These are phyloP conservation scores for Coemansia sp. DNA, from an alignment of 192 early-diverging fungal species.

Conservation along the genomic window DNA sequence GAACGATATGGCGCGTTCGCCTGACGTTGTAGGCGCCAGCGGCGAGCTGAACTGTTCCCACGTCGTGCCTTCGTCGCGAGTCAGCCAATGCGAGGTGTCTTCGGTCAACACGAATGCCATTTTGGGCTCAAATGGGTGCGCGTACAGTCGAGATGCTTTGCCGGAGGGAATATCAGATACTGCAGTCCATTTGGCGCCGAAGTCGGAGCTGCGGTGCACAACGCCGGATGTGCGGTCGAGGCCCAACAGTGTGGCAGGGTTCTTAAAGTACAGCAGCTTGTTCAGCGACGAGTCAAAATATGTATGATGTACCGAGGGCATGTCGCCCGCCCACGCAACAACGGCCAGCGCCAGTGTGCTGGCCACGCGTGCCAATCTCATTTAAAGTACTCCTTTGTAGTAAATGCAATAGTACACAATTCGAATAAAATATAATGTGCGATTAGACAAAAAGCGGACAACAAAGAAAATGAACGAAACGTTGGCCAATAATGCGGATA, in stretches of 20 bases:
- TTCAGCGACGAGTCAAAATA: slow-evolving; percentile 40
- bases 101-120: slow-evolving; percentile 47
- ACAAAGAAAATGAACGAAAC: slow-evolving; percentile 6
- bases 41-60: slow-evolving; percentile 51
- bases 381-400: not conserved
- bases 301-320: slow-evolving; percentile 28
- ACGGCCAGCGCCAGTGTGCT: not conserved
- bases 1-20: slow-evolving; percentile 58
- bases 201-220: slow-evolving; percentile 63
- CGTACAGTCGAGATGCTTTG: slow-evolving; percentile 53
- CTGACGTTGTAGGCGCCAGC: slow-evolving; percentile 32
- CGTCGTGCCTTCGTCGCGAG: slow-evolving; percentile 44
- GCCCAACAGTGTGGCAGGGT: slow-evolving; percentile 48
- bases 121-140: slow-evolving; percentile 66
- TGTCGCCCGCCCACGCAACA: slow-evolving; percentile 4
- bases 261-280: slow-evolving; percentile 53
- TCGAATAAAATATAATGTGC: slow-evolving; percentile 4
- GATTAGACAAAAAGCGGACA: slow-evolving; percentile 4
- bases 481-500: not conserved
- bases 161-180: slow-evolving; percentile 52
- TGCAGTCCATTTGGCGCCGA: slow-evolving; percentile 64
- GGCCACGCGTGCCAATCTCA: slow-evolving; percentile 1
- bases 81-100: slow-evolving; percentile 46
- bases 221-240: slow-evolving; percentile 53
- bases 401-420: not conserved